A percentile compares a stretch with the other conserved stretches of the same genome.
Conservation (phyloP, 139 green algal genomes). For the Chlorella sp. region DNA sequence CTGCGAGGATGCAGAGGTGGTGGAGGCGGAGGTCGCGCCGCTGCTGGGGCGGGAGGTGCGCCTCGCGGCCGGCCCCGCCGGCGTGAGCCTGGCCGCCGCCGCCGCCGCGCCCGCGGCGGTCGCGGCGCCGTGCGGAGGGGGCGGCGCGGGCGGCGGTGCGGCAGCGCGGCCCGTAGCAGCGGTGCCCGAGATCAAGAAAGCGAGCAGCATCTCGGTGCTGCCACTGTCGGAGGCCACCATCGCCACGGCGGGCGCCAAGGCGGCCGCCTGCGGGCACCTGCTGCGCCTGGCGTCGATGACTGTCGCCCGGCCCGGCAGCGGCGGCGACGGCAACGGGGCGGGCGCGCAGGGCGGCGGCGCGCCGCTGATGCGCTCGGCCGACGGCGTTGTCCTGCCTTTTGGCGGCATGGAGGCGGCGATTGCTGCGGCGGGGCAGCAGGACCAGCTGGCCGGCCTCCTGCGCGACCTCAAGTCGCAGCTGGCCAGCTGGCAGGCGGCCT, state of each 20-base stretch:
- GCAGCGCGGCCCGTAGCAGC: background rate
- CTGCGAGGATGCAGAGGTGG: slow-evolving; percentile 66
- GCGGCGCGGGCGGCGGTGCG: background rate
- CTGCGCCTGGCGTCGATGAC: slow-evolving; percentile 18
- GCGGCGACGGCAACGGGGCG: background rate
- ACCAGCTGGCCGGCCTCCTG: slow-evolving; percentile 52
- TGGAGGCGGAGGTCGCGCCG: slow-evolving; percentile 28
- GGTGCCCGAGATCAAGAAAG: slow-evolving; percentile 6
- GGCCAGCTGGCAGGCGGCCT: slow-evolving; percentile 22
- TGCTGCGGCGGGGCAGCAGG: slow-evolving; percentile 25
- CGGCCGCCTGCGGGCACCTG: slow-evolving; percentile 79
- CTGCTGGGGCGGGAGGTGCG: slow-evolving; percentile 57
- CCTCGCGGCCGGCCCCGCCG: slow-evolving; percentile 30
- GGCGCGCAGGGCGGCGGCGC: background rate
- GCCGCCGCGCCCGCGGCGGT: background rate
- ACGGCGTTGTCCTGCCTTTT: slow-evolving; percentile 84
- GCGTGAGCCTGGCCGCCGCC: background rate
- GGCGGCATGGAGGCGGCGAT: slow-evolving; percentile 85
- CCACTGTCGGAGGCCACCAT: slow-evolving; percentile 55
- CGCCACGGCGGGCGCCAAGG: slow-evolving; percentile 79
- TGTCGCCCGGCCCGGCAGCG: no score
- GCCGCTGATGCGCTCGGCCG: slow-evolving; percentile 60
- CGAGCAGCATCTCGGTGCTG: slow-evolving; percentile 45
- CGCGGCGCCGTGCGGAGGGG: background rate
- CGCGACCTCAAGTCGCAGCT: slow-evolving; percentile 20